Conservation (phyloP, 768 basidiomycete genomes). For the Calocybe cyanea region DNA sequence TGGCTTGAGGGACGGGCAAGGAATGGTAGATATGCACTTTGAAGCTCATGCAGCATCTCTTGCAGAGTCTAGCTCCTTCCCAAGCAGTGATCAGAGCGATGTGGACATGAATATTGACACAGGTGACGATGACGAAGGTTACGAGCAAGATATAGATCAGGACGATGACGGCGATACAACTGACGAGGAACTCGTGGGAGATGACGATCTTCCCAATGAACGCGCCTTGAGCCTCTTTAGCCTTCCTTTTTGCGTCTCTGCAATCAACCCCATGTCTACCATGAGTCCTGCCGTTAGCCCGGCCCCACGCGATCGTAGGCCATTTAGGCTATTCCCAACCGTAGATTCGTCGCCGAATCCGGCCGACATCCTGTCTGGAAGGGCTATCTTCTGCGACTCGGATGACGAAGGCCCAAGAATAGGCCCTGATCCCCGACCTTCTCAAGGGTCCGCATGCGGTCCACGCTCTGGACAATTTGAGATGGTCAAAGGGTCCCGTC, state of each 20-base stretch:
- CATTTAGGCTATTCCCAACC: constrained; percentile 21
- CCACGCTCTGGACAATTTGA: constrained; percentile 40
- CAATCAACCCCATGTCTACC: constrained; percentile 75
- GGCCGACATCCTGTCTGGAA: constrained; percentile 66
- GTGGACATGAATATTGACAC: constrained; percentile 50
- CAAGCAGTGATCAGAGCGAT: constrained; percentile 32
- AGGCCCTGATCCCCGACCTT: constrained; percentile 23
- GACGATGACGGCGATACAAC: constrained; percentile 74
- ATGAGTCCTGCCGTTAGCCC: constrained; percentile 56
- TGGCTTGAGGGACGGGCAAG: constrained; percentile 49
- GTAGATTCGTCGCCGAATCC: constrained; percentile 46
- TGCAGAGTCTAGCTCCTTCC: constrained; percentile 44
- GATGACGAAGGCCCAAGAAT: constrained; percentile 29
- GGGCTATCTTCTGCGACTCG: constrained; percentile 47
- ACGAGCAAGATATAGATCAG: constrained; percentile 46
- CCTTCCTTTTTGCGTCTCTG: constrained; percentile 57
- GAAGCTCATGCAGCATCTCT: constrained; percentile 58
- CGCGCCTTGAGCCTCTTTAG: constrained; percentile 71
- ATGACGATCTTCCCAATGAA: constrained; percentile 68
- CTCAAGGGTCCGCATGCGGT: constrained; percentile 19
- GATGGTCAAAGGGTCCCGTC: constrained; percentile 28
- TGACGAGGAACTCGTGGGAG: constrained; percentile 80
- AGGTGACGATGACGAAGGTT: constrained; percentile 39
- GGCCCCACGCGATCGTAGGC: constrained; percentile 29
- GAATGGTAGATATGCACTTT: constrained; percentile 67